A percentile compares a stretch with the other conserved stretches of the same genome.
phyloP scores from a whole-genome alignment of 2,329 filamentous ascomycete genomes.

The Xylaria sp. region DNA sequence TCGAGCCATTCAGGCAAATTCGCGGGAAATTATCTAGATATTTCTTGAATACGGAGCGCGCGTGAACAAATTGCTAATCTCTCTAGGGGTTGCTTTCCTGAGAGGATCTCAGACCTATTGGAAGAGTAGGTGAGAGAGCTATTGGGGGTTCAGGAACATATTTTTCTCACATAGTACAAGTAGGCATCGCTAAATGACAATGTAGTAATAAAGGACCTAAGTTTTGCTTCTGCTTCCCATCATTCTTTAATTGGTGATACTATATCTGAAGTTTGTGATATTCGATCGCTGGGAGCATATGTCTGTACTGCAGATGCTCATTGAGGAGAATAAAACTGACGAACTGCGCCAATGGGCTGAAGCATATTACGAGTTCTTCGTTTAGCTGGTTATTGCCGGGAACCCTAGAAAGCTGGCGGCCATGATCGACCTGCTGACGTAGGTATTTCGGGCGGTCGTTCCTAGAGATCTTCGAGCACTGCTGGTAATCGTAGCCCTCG shows the following conservation, averaged over 20 bases:
- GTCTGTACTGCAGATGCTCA: not conserved
- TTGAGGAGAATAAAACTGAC: not conserved
- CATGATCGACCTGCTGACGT: not conserved
- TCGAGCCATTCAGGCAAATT: conserved; percentile 7
- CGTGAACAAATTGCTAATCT: conserved; percentile 1
- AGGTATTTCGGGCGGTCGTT: not conserved
- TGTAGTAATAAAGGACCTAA: not conserved
- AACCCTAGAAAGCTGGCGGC: not conserved
- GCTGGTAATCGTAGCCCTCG: not conserved
- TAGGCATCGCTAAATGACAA: not conserved
- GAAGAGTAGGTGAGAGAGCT: not conserved
- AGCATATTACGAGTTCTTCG: not conserved
- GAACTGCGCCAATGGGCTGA: not conserved
- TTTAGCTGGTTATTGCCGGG: not conserved
- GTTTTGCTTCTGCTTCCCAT: not conserved
- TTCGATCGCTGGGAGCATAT: not conserved
- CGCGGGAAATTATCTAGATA: not conserved
- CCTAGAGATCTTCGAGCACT: not conserved
- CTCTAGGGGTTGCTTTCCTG: not conserved
- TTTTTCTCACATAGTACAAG: not conserved
- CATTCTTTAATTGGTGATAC: not conserved
- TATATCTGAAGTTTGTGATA: not conserved
- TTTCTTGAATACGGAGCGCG: conserved; percentile 5
- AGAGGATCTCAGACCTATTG: not conserved
- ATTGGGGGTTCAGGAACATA: not conserved